Conservation (phyloP, 768 basidiomycete genomes). For the Termitomyces sp. region DNA sequence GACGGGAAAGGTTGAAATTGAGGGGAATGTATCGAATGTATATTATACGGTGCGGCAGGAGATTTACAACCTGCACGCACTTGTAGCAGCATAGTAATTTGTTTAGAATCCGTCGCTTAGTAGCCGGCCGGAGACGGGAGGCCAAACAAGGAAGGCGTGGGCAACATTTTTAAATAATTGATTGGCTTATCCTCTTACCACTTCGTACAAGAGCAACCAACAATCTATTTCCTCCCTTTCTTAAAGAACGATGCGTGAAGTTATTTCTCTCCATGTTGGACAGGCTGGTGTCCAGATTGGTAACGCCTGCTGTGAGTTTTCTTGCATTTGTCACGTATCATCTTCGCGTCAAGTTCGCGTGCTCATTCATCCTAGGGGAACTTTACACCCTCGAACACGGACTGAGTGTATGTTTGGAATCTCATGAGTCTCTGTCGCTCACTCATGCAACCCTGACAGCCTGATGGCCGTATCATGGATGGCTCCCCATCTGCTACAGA, state of each 20-base stretch:
- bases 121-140: conserved; percentile 15
- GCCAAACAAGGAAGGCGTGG: conserved; percentile 20
- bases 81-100: conserved; percentile 57
- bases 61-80: conserved; percentile 87
- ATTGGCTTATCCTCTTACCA: conserved; percentile 28
- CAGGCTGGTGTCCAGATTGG: conserved; percentile 98
- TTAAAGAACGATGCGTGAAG: conserved; percentile 74
- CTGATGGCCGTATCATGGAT: conserved; percentile 88
- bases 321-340: conserved; percentile 15
- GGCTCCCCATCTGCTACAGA: conserved; percentile 70
- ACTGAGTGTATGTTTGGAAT: conserved; percentile 67
- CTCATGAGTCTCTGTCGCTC: conserved; percentile 13
- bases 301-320: conserved; percentile 92
- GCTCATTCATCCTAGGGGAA: conserved; percentile 70
- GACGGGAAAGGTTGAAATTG: conserved; percentile 80
- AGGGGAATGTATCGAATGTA: conserved; percentile 82
- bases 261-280: conserved; percentile 97
- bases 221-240: conserved; percentile 8
- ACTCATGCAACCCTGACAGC: conserved; percentile 38
- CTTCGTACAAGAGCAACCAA: conserved; percentile 13
- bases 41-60: conserved; percentile 88
- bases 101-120: conserved; percentile 8
- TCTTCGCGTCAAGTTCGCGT: conserved; percentile 28
- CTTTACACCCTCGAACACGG: conserved; percentile 99
- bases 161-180: conserved; percentile 19